Base-by-base conservation (phyloP, 1,284 basidiomycete genomes). In the Golubevia sp. region DNA sequence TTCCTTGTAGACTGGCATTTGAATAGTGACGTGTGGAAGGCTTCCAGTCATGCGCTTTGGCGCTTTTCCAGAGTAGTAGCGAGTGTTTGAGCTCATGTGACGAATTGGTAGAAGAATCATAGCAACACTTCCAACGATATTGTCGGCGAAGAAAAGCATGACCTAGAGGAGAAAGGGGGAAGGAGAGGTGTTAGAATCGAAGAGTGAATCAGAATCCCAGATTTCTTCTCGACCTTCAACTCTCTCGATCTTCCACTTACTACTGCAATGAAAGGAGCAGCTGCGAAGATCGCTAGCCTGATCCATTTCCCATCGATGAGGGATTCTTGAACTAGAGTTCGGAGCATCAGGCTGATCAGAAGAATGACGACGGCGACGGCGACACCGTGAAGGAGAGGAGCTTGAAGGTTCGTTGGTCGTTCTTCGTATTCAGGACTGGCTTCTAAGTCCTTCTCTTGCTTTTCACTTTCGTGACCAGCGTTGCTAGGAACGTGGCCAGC, bases 361-460 rank as follows among this genome's bases (percentile, higher is more conserved):
- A 83, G 60, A 50, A 77, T 74, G 61, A 82, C 79, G 58, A 85
- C 66, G 8, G 79, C 84, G 34, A 86, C 85, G 1, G 90, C 90
- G 7, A 92, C 77, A 20, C 92, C 92, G 55, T 88, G 88, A 73
- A 92, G 91, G 58, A 93, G 82, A 0, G 92, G 91, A 3, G 91
- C 91, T 68, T 91, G 90, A n/a, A 92, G 86, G 53, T 89, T 87
- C 56, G 89, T 87, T 0, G 90, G 90, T 6, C 73, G 60, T 56
- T 74, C 67, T 26, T 71, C 66, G 49, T 60, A 51, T 0, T 18
- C 30, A 13, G 11, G 38, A 44, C 30, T 34, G 11, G 30, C 30
- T 34, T 34, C 30, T 3, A 34, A 3, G 11, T 34, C 30, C 30
- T 11, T 34, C 30, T 34, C 11, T 11, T 34, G 5, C 5, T 34